A percentile compares a stretch with the other conserved stretches of the same genome.
Evolutionary conservation across 169 alveolate genomes (phyloP).

Genomic region (Condylostoma magnum): DNA sequence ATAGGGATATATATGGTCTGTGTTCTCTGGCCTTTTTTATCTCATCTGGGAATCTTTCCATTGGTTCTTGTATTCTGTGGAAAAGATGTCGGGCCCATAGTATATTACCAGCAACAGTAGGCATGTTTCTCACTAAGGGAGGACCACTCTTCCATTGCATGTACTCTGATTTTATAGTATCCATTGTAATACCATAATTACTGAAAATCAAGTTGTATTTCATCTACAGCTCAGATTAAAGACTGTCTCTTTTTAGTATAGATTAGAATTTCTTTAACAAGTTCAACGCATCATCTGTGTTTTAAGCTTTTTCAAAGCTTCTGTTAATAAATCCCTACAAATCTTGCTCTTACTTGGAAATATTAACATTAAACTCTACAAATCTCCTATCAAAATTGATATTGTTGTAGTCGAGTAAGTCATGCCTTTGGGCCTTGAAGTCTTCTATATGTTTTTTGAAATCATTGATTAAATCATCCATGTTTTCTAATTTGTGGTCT

Average conservation of each 20-base stretch:
- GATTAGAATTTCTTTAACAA: slow-evolving; percentile 88
- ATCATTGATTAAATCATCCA: slow-evolving; percentile 85
- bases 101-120: slow-evolving; percentile 93
- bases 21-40: slow-evolving; percentile 70
- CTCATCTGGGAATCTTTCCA: slow-evolving; percentile 86
- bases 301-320: slow-evolving; percentile 80
- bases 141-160: slow-evolving; percentile 85
- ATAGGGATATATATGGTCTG: slow-evolving; percentile 74
- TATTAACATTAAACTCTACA: slow-evolving; percentile 94
- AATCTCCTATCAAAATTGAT: slow-evolving; percentile 95
- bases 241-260: slow-evolving; percentile 85
- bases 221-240: slow-evolving; percentile 82
- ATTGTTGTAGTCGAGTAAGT: slow-evolving; percentile 90
- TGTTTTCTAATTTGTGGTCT: slow-evolving; percentile 91
- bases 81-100: slow-evolving; percentile 93
- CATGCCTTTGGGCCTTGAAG: slow-evolving; percentile 87
- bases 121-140: slow-evolving; percentile 92
- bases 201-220: slow-evolving; percentile 89
- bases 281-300: slow-evolving; percentile 87
- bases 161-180: slow-evolving; percentile 84
- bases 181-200: slow-evolving; percentile 89
- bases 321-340: slow-evolving; percentile 89
- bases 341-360: slow-evolving; percentile 86
- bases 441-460: slow-evolving; percentile 86
- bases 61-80: slow-evolving; percentile 88